These are phyloP conservation scores for Paramecium caudatum DNA, from an alignment of 73 alveolate genomes.

Conservation along the genomic window DNA sequence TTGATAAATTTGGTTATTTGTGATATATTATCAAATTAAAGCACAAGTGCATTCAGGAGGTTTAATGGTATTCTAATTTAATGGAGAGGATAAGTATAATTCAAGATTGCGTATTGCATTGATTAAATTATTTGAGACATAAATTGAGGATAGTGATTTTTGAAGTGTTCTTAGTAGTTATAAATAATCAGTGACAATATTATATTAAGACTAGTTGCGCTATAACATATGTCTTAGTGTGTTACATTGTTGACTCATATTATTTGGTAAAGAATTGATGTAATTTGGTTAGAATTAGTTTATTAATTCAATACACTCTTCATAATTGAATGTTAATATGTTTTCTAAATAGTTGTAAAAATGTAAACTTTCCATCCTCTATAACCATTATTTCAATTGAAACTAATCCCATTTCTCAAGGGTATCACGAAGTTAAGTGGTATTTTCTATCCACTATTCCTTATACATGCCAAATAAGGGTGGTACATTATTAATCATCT, in stretches of 20 bases:
- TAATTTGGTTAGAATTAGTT: conserved; percentile 8
- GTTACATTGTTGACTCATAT: conserved; percentile 10
- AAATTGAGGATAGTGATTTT: conserved; percentile 20
- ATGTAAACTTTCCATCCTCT: background rate
- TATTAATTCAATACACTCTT: background rate
- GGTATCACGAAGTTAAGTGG: conserved; percentile 4
- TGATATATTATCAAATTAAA: conserved; percentile 33
- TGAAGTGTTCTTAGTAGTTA: background rate
- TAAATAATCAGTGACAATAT: background rate
- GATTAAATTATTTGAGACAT: background rate
- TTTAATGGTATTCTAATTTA: conserved; percentile 25
- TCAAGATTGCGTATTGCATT: background rate
- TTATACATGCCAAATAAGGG: conserved; percentile 57
- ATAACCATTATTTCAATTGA: conserved; percentile 9
- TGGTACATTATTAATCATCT: conserved; percentile 41
- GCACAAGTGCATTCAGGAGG: conserved; percentile 24
- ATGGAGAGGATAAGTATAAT: conserved; percentile 25
- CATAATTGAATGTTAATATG: conserved; percentile 35
- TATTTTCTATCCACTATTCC: conserved; percentile 32
- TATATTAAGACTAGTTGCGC: background rate
- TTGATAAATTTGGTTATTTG: conserved; percentile 72
- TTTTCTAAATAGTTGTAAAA: background rate
- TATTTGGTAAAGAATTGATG: background rate
- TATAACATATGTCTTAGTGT: conserved; percentile 30
- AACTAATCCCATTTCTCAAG: conserved; percentile 33